phyloP scores from a whole-genome alignment of 495 filamentous ascomycete genomes.

The Xylaria nigripes region DNA sequence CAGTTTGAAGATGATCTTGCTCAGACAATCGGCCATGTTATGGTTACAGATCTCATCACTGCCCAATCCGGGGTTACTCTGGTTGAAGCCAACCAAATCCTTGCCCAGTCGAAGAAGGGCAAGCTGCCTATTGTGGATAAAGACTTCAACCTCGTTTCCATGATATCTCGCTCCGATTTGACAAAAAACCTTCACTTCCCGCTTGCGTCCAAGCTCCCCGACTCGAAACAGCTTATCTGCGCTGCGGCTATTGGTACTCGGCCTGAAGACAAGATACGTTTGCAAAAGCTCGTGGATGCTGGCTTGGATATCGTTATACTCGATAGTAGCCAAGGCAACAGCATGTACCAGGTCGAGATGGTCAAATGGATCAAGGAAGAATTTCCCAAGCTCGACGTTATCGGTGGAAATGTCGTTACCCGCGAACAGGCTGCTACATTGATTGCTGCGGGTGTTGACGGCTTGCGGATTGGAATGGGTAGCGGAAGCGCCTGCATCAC shows the following conservation, averaged over 20 bases:
- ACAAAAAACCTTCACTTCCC: slow-evolving; percentile 99
- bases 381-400: slow-evolving; percentile 81
- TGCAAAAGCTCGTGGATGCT: slow-evolving; percentile 85
- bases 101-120: slow-evolving; percentile 94
- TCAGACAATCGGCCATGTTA: slow-evolving; percentile 77
- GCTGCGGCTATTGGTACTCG: slow-evolving; percentile 93
- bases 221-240: slow-evolving; percentile 95
- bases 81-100: slow-evolving; percentile 82
- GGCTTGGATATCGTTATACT: slow-evolving; percentile 93
- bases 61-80: slow-evolving; percentile 79
- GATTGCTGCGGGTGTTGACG: slow-evolving; percentile 92
- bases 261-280: slow-evolving; percentile 76
- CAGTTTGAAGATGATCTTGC: slow-evolving; percentile 76
- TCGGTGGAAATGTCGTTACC: slow-evolving; percentile 96
- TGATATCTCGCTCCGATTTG: slow-evolving; percentile 93
- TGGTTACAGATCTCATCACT: slow-evolving; percentile 93
- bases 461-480: slow-evolving; percentile 97
- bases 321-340: slow-evolving; percentile 94
- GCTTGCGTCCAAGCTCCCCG: slow-evolving; percentile 88
- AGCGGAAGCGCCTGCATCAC: slow-evolving; percentile 97
- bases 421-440: slow-evolving; percentile 85
- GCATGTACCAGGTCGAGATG: slow-evolving; percentile 95
- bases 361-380: slow-evolving; percentile 86
- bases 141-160: slow-evolving; percentile 78
- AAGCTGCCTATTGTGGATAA: slow-evolving; percentile 95